phyloP scores from a whole-genome alignment of 1,139 yeast species.

The Candida sp. region DNA sequence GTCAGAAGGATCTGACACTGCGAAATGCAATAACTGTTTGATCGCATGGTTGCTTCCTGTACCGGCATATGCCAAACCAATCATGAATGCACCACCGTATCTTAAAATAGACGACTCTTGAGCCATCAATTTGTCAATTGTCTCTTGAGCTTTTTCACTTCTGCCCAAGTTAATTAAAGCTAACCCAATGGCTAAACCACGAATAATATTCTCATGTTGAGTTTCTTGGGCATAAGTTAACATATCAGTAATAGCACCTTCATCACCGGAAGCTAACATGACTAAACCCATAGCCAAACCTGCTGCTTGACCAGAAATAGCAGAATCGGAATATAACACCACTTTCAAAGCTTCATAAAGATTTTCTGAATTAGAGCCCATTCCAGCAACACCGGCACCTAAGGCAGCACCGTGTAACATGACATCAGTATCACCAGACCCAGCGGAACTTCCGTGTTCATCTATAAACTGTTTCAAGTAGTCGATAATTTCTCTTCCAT shows the following conservation, averaged over 20 bases:
- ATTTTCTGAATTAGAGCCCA: slow-evolving; percentile 78
- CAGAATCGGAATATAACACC: slow-evolving; percentile 86
- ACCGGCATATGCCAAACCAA: slow-evolving; percentile 96
- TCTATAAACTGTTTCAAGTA: slow-evolving; percentile 73
- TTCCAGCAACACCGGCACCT: slow-evolving; percentile 96
- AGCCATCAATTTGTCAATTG: slow-evolving; percentile 61
- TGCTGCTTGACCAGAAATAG: slow-evolving; percentile 95
- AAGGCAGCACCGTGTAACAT: slow-evolving; percentile 94
- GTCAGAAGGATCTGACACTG: slow-evolving; percentile 96
- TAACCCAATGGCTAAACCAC: slow-evolving; percentile 88
- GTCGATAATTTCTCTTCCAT: slow-evolving; percentile 84
- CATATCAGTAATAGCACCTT: slow-evolving; percentile 76
- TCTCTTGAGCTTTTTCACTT: slow-evolving; percentile 77
- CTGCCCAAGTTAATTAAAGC: slow-evolving; percentile 85
- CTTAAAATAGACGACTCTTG: slow-evolving; percentile 86
- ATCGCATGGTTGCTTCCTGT: slow-evolving; percentile 90
- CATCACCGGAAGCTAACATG: slow-evolving; percentile 88
- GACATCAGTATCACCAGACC: slow-evolving; percentile 77
- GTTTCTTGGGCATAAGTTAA: slow-evolving; percentile 91
- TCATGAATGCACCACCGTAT: slow-evolving; percentile 93
- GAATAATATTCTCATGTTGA: slow-evolving; percentile 90
- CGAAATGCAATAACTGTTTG: slow-evolving; percentile 81
- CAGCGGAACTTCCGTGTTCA: slow-evolving; percentile 64
- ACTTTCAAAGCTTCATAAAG: slow-evolving; percentile 83
- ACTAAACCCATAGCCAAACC: slow-evolving; percentile 96